phyloP scores from a whole-genome alignment of 306 rosid genomes.

The Medicago arabica region DNA sequence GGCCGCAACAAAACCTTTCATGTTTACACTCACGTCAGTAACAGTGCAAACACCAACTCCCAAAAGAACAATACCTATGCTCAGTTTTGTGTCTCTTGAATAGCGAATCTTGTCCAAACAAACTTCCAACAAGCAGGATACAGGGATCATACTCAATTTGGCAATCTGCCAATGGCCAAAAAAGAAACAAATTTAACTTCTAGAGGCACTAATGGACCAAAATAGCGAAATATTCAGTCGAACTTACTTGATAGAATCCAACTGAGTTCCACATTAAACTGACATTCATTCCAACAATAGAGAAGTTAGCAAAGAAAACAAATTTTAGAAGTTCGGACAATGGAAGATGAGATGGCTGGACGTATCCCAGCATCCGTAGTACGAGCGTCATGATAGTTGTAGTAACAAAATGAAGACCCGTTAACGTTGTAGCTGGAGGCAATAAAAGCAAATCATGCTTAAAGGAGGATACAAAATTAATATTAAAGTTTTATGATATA shows the following conservation, averaged over 20 bases:
- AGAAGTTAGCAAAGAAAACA: conserved; percentile 86
- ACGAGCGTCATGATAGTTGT: conserved; percentile 76
- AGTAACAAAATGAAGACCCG: conserved; percentile 82
- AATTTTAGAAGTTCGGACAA: conserved; percentile 79
- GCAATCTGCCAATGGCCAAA: conserved; percentile 65
- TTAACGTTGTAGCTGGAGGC: conserved; percentile 87
- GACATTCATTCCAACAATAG: conserved; percentile 91
- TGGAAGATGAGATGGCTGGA: conserved; percentile 84
- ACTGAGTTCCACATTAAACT: conserved; percentile 98
- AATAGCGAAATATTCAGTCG: conserved; percentile 36
- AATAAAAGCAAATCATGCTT: conserved; percentile 33
- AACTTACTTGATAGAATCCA: conserved; percentile 89
- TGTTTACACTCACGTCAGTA: conserved; percentile 85
- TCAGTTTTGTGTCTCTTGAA: conserved; percentile 85
- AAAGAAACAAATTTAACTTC: conserved; percentile 40
- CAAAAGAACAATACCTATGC: conserved; percentile 75
- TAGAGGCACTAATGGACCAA: conserved; percentile 27
- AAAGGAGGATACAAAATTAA: conserved; percentile 14
- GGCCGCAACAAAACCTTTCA: conserved; percentile 79
- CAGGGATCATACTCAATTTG: conserved; percentile 91
- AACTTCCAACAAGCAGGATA: conserved; percentile 85
- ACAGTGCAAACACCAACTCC: conserved; percentile 89
- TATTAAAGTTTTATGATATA: not conserved
- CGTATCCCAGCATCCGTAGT: conserved; percentile 73
- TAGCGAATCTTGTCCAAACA: conserved; percentile 76